Conservation (phyloP, 306 rosid species). For the Prunus mume region DNA sequence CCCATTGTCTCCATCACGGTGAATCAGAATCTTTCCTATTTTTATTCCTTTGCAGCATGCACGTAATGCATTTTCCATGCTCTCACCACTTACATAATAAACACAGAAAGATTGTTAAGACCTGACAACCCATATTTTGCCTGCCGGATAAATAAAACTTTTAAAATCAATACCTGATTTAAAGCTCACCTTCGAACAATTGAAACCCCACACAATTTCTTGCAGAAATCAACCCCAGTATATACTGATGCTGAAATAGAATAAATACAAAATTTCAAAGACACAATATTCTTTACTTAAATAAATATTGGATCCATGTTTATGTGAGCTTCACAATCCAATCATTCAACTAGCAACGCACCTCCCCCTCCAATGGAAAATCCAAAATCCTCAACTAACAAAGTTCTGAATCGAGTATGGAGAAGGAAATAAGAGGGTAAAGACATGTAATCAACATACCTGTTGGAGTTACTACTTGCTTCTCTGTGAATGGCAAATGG, state of each 20-base stretch:
- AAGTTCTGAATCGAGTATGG: neutral
- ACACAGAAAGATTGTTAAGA: slow-evolving; percentile 20
- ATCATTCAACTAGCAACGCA: neutral
- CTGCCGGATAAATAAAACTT: slow-evolving; percentile 5
- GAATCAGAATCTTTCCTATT: slow-evolving; percentile 97
- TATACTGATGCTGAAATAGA: slow-evolving; percentile 70
- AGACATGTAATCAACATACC: slow-evolving; percentile 40
- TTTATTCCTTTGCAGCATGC: slow-evolving; percentile 99
- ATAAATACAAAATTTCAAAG: neutral
- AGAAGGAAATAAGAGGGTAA: neutral
- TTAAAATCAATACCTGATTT: slow-evolving; percentile 46
- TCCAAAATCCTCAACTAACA: neutral
- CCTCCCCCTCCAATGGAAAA: neutral
- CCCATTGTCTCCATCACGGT: slow-evolving; percentile 95
- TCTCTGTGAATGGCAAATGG: slow-evolving; percentile 94
- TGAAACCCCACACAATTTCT: slow-evolving; percentile 94
- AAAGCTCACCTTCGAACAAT: slow-evolving; percentile 91
- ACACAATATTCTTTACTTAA: neutral
- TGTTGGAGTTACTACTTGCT: slow-evolving; percentile 93
- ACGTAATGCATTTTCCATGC: slow-evolving; percentile 98
- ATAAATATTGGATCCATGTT: neutral
- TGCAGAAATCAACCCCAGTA: slow-evolving; percentile 98
- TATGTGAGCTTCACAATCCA: neutral
- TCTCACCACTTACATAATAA: slow-evolving; percentile 75
- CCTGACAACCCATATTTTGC: neutral